Percentiles rank a stretch among this genome's conserved stretches.
phyloP scores from a whole-genome alignment of 306 rosid species.

The Castanea crenata region DNA sequence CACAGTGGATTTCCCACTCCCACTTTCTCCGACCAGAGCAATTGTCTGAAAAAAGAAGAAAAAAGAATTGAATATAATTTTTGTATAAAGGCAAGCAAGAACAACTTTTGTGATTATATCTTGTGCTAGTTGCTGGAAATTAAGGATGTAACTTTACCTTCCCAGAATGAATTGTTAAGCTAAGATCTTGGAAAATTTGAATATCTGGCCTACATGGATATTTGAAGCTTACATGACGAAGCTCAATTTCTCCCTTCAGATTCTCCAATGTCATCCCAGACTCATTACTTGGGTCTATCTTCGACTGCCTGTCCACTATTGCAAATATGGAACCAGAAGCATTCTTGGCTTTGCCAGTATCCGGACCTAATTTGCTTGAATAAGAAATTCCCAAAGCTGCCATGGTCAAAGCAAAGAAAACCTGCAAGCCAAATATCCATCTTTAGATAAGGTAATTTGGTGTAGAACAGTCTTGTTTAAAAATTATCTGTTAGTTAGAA shows the following conservation, averaged over 20 bases:
- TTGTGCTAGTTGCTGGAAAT: not conserved
- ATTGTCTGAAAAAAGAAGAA: constrained; percentile 38
- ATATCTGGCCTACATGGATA: constrained; percentile 42
- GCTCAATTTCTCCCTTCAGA: constrained; percentile 41
- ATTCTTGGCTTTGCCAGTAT: constrained; percentile 38
- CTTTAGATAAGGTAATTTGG: not conserved
- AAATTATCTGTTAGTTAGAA: not conserved
- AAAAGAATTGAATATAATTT: not conserved
- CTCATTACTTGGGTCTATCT: constrained; percentile 37
- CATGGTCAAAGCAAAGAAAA: constrained; percentile 46
- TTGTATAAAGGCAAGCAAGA: not conserved
- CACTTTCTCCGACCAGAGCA: constrained; percentile 71
- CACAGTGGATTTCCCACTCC: constrained; percentile 68
- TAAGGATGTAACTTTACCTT: constrained; percentile 23
- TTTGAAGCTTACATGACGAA: constrained; percentile 38
- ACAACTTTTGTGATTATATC: not conserved
- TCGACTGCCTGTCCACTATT: constrained; percentile 33
- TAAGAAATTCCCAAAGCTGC: constrained; percentile 40
- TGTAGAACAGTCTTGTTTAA: not conserved
- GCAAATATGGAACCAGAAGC: constrained; percentile 39
- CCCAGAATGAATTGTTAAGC: constrained; percentile 38
- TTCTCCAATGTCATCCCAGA: constrained; percentile 29
- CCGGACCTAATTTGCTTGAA: constrained; percentile 36
- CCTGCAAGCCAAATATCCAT: constrained; percentile 24
- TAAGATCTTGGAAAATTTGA: constrained; percentile 38